A percentile compares a stretch with the other conserved stretches of the same genome.
These are phyloP conservation scores for Pythium phragmiticola DNA, from an alignment of 352 stramenopile species.

Conservation along the genomic window DNA sequence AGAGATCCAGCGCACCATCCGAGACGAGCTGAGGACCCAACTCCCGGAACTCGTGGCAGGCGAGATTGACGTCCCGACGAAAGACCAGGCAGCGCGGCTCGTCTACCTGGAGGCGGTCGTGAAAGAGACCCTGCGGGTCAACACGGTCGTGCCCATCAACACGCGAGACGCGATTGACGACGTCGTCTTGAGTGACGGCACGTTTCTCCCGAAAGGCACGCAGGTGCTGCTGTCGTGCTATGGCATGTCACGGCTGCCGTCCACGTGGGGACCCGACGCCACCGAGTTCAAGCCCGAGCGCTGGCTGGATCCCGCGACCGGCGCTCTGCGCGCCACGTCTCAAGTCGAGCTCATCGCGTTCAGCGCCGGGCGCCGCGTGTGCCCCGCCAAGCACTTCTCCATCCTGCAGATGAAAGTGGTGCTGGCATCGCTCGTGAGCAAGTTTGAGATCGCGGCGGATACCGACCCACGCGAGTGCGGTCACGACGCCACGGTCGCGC, in stretches of 20 bases:
- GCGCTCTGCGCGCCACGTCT: conserved; percentile 38
- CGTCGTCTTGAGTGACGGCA: conserved; percentile 59
- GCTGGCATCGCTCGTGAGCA: conserved; percentile 40
- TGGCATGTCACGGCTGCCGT: conserved; percentile 18
- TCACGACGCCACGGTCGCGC: conserved; percentile 32
- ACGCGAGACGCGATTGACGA: conserved; percentile 45
- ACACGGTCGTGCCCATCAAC: conserved; percentile 57
- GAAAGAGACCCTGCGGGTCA: conserved; percentile 66
- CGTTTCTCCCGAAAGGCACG: conserved; percentile 47
- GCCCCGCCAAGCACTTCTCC: conserved; percentile 54
- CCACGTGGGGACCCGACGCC: conserved; percentile 66
- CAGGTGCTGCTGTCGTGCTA: conserved; percentile 57
- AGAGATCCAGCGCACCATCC: conserved; percentile 39
- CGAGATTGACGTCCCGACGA: conserved; percentile 26
- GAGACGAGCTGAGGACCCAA: conserved; percentile 42
- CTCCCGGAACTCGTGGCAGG: conserved; percentile 36
- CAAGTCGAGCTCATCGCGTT: conserved; percentile 70
- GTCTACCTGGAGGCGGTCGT: conserved; percentile 64
- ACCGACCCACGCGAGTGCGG: conserved; percentile 27
- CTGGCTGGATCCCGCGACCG: conserved; percentile 49
- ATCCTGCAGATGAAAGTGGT: conserved; percentile 66
- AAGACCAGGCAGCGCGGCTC: conserved; percentile 49
- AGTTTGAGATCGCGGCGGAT: conserved; percentile 36
- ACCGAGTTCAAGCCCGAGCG: conserved; percentile 63
- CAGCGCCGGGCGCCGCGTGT: conserved; percentile 57